Conservation (phyloP, 345 rosid species). For the Hibiscus syriacus region DNA sequence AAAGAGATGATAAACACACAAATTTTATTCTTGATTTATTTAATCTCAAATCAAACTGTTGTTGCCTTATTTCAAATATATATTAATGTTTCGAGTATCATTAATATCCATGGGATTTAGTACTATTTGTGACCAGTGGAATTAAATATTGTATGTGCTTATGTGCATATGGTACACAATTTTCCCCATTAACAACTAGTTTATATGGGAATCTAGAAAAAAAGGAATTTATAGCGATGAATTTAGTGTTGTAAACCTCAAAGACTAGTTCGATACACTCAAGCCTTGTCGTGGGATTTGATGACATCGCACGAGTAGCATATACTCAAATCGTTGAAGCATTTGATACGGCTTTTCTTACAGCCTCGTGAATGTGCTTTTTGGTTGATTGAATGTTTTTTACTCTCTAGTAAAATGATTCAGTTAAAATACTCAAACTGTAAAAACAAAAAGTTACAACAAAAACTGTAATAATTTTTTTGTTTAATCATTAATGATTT, state of each 20-base stretch:
- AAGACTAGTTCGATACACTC: not conserved
- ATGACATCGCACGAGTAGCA: constrained; percentile 4
- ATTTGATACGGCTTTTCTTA: not conserved
- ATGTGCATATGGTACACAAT: no score
- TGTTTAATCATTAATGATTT: no score
- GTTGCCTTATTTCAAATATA: no score
- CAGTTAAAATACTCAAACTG: no score
- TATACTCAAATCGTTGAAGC: constrained; percentile 10
- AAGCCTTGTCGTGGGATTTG: constrained; percentile 7
- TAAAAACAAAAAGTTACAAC: no score
- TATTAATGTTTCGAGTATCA: not conserved
- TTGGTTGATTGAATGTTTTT: constrained; percentile 1
- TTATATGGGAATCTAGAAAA: not conserved
- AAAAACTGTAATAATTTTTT: no score
- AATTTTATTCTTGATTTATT: no score
- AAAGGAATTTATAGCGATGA: not conserved
- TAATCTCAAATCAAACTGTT: no score
- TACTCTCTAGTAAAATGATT: constrained; percentile 1
- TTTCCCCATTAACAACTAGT: not conserved
- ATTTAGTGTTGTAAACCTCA: not conserved
- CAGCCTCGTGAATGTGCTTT: not conserved
- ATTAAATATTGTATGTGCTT: not conserved
- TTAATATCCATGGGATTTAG: not conserved
- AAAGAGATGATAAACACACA: no score
- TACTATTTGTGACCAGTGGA: not conserved